phyloP scores from a whole-genome alignment of 1,139 yeast species.

The Lodderomyces margitis region DNA sequence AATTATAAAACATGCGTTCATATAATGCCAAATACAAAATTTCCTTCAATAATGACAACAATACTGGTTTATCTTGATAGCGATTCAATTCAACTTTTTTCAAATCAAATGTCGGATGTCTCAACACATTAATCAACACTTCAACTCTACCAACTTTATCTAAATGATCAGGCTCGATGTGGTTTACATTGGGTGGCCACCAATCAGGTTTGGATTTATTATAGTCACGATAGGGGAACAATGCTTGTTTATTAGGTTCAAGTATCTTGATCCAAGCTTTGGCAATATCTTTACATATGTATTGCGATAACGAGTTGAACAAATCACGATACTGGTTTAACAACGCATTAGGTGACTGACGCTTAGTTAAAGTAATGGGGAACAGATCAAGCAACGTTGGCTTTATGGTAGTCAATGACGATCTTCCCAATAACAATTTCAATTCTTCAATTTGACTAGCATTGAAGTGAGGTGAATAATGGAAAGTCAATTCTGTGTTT shows the following conservation, averaged over 20 bases:
- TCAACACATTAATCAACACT: slow-evolving; percentile 45
- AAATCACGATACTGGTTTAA: slow-evolving; percentile 18
- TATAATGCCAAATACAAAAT: slow-evolving; percentile 28
- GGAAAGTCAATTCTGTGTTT: slow-evolving; percentile 14
- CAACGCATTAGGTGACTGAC: background rate
- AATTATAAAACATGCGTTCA: slow-evolving; percentile 24
- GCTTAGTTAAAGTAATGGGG: slow-evolving; percentile 9
- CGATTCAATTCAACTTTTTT: slow-evolving; percentile 22
- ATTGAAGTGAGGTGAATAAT: slow-evolving; percentile 17
- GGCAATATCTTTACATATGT: slow-evolving; percentile 59
- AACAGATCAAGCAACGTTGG: slow-evolving; percentile 15
- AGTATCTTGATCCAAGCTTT: slow-evolving; percentile 65
- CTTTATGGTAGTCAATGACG: slow-evolving; percentile 14
- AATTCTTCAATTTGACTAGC: slow-evolving; percentile 15
- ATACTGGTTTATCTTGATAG: slow-evolving; percentile 12
- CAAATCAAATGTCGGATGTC: slow-evolving; percentile 25
- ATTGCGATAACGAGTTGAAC: slow-evolving; percentile 35
- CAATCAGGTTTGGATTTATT: slow-evolving; percentile 54
- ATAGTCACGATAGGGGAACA: slow-evolving; percentile 58
- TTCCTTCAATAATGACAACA: slow-evolving; percentile 23
- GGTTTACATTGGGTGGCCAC: slow-evolving; percentile 67
- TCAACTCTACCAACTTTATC: slow-evolving; percentile 51
- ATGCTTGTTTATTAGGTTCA: slow-evolving; percentile 68
- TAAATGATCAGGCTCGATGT: slow-evolving; percentile 74
- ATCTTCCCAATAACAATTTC: slow-evolving; percentile 11